Percentiles rank a stretch among this genome's conserved stretches.
Evolutionary conservation across 2,329 filamentous ascomycete species (phyloP).

Genomic region (Stromatinia cepivora): DNA sequence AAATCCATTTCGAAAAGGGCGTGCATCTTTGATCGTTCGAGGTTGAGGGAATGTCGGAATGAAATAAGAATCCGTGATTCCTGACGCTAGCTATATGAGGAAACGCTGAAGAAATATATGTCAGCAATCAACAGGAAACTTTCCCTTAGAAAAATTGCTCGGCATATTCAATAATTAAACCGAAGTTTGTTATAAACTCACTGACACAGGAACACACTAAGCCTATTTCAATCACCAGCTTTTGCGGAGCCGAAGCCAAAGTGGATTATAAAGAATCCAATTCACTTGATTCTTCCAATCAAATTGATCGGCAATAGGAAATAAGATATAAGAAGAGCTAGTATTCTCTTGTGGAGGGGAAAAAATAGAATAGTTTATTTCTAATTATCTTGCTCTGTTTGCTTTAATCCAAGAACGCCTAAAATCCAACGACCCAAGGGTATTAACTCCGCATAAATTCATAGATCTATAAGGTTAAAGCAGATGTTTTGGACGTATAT

Average conservation of each 20-base stretch:
- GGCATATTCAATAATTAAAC: no score
- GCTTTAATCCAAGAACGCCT: constrained; percentile 7
- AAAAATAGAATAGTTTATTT: neutral
- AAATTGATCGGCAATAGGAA: no score
- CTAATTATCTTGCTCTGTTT: neutral
- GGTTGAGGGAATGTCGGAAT: neutral
- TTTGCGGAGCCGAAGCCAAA: no score
- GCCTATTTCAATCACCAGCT: no score
- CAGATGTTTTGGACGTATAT: neutral
- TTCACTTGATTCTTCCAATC: no score
- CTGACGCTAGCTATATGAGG: neutral
- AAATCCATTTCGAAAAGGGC: neutral
- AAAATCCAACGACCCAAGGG: constrained; percentile 15
- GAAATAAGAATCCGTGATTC: constrained; percentile 16
- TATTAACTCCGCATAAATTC: constrained; percentile 18
- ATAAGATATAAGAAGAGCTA: no score
- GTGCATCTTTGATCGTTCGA: constrained; percentile 5
- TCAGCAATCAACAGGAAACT: neutral
- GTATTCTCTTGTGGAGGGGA: no score
- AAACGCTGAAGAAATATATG: neutral
- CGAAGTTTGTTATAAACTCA: no score
- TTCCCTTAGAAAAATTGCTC: neutral
- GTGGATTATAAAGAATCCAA: no score
- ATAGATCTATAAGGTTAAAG: neutral
- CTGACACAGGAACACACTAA: no score